Evolutionary conservation across 202 grass and related monocot species (phyloP), one percentile per base, ranked within the genome.

Genomic region (Panicum virgatum): DNA sequence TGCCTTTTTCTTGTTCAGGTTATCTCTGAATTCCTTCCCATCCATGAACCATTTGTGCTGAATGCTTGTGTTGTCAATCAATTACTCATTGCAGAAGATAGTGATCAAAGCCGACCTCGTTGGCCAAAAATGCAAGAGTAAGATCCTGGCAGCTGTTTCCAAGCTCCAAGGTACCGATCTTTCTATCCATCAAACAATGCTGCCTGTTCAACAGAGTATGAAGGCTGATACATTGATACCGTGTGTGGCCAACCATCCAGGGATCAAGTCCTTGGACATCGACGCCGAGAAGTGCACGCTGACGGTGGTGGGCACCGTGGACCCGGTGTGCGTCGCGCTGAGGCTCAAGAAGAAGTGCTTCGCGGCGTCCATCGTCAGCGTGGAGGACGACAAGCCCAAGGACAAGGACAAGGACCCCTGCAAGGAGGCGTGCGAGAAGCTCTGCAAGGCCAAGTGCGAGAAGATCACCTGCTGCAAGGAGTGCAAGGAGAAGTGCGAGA

Each of bases 281-380:
- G 93, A 95, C 37, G 15, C 3, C 0, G 93, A 88, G 11, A 96
- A 92, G 44, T 69, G 80, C 66, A 92, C 82, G 19, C 83, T 96
- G 79, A 92, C 93, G 23, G 88, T 96, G 70, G 71, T 88, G 7
- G 93, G 93, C 0, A 19, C 38, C 1, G 85, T 80, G 0, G 93
- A 96, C 62, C 89, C 83, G 7, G 85, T 88, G 27, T 16, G 65
- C 72, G 29, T 96, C 3, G 85, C 80, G 36, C 66, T 42, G 4
- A 29, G 14, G 52, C 85, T 92, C 1, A 82, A 63, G 85, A 86
- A 92, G 82, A 60, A 52, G 71, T 88, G 88, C 56, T 86, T 80
- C 16, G 26, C 40, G 1, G 93, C 87, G 1, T 1, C 5, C 22
- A 77, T 95, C 46, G 72, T 88, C 0, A 88, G 81, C 23, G 89